These are phyloP conservation scores for Desmodesmus armatus DNA, from an alignment of 139 green algal species.

Conservation along the genomic window DNA sequence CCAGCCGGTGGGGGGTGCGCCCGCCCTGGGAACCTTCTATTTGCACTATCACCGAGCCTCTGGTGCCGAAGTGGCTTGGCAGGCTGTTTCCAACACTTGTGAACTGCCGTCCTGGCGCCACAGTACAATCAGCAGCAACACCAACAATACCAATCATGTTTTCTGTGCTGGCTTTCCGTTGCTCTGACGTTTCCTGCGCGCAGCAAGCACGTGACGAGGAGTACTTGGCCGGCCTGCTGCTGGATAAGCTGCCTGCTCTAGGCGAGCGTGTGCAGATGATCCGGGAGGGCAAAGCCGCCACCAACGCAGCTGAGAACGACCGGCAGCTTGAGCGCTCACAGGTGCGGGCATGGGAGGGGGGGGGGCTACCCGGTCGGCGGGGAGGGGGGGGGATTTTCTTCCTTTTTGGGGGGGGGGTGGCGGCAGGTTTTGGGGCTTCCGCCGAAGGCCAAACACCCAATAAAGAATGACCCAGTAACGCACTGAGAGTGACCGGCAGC, in stretches of 20 bases:
- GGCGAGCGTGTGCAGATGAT: conserved; percentile 88
- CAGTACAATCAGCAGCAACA: not conserved
- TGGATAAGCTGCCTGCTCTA: conserved; percentile 85
- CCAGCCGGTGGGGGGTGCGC: no score
- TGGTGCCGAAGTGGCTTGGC: not conserved
- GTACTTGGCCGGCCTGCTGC: conserved; percentile 86
- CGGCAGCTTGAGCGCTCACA: conserved; percentile 66
- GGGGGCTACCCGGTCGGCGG: no score
- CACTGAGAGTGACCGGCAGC: conserved; percentile 68
- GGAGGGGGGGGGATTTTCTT: no score
- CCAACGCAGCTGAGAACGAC: conserved; percentile 64
- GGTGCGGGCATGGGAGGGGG: conserved; percentile 44
- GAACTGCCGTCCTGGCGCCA: not conserved
- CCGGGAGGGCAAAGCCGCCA: conserved; percentile 67
- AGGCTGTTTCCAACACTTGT: not conserved
- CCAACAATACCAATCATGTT: no score
- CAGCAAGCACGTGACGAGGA: conserved; percentile 75
- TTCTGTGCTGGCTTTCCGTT: not conserved
- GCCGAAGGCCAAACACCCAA: no score
- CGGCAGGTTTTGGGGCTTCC: no score
- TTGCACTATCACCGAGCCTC: not conserved
- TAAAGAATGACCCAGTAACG: no score
- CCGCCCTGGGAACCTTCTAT: no score
- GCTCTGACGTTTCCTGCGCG: no score
- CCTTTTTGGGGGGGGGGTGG: no score